phyloP scores from a whole-genome alignment of 768 basidiomycete genomes.

The Boletus fagicola region DNA sequence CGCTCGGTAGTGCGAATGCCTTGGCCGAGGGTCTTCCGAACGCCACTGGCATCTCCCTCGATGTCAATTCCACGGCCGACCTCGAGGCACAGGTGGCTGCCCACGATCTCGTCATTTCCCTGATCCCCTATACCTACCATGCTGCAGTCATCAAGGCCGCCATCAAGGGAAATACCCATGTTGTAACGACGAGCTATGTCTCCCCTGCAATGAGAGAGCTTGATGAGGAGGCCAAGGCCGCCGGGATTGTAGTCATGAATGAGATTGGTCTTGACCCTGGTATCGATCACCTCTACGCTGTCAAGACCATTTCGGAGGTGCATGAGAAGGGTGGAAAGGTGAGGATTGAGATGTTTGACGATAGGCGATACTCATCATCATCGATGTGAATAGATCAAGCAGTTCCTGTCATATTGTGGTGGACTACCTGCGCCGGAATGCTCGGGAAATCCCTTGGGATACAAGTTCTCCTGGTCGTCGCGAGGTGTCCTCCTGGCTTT shows the following conservation, averaged over 20 bases:
- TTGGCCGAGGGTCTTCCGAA: conserved; percentile 67
- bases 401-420: conserved; percentile 94
- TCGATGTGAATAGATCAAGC: conserved; percentile 58
- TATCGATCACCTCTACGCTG: conserved; percentile 89
- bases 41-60: conserved; percentile 74
- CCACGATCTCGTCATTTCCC: conserved; percentile 91
- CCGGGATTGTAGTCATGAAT: conserved; percentile 93
- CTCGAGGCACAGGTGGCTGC: conserved; percentile 80
- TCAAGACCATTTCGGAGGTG: conserved; percentile 92
- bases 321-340: conserved; percentile 95
- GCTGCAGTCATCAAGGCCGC: conserved; percentile 86
- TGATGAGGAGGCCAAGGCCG: conserved; percentile 74
- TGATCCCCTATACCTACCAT: conserved; percentile 95
- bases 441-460: conserved; percentile 92
- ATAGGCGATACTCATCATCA: neutral
- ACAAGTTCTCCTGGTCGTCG: conserved; percentile 99
- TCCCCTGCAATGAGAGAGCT: conserved; percentile 88
- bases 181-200: conserved; percentile 96
- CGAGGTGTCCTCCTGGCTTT: conserved; percentile 94
- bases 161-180: conserved; percentile 79
- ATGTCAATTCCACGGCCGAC: conserved; percentile 67
- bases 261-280: conserved; percentile 98
- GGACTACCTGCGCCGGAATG: conserved; percentile 92
- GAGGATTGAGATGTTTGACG: conserved; percentile 6
- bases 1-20: conserved; percentile 69